A percentile compares a stretch with the other conserved stretches of the same genome.
These are phyloP conservation scores for Moesziomyces antarcticus DNA, from an alignment of 1,284 basidiomycete genomes.

Conservation along the genomic window DNA sequence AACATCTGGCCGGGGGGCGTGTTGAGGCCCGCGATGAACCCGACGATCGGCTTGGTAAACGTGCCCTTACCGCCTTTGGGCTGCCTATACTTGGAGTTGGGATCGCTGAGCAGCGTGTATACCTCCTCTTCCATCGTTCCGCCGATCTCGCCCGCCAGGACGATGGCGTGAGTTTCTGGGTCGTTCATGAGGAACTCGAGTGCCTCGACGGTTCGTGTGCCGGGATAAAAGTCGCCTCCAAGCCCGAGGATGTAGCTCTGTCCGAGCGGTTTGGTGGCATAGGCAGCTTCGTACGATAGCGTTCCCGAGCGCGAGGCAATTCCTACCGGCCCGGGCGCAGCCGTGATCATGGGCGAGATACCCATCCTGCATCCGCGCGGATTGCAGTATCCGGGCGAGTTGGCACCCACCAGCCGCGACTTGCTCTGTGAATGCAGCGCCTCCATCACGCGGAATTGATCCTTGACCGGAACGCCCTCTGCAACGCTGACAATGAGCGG, in stretches of 20 bases:
- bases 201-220: constrained; percentile 62
- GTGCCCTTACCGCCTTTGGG: constrained; percentile 4
- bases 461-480: constrained; percentile 53
- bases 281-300: constrained; percentile 61
- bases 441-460: constrained; percentile 57
- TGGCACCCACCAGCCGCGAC: constrained; percentile 49
- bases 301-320: constrained; percentile 56
- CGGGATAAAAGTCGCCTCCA: constrained; percentile 60
- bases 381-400: constrained; percentile 57
- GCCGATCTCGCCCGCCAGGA: constrained; percentile 56
- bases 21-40: constrained; percentile 52
- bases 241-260: constrained; percentile 55
- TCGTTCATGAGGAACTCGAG: constrained; percentile 55
- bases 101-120: constrained; percentile 34
- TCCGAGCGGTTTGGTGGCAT: constrained; percentile 42
- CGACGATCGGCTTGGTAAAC: constrained; percentile 53
- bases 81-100: constrained; percentile 21
- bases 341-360: constrained; percentile 46
- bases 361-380: constrained; percentile 52
- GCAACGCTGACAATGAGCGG: constrained; percentile 55
- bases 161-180: constrained; percentile 29
- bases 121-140: constrained; percentile 61
- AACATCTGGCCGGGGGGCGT: constrained; percentile 54
- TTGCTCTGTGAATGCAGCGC: constrained; percentile 50
- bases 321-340: constrained; percentile 39